Conservation (phyloP, 176 grass and related monocot species). For the Bolboschoenus planiculmis region DNA sequence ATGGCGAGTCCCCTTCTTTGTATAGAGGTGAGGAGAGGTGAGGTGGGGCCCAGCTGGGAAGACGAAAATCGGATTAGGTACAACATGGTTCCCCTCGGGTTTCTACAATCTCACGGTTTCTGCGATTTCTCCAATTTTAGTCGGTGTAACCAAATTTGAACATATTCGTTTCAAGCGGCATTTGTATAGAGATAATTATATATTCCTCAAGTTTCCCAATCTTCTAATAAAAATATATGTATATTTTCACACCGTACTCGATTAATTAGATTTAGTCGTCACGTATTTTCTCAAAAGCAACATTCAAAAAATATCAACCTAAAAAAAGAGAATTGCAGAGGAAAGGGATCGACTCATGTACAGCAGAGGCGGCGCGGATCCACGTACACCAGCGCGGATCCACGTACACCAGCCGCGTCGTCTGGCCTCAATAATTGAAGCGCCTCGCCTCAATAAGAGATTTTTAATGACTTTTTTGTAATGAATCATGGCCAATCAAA, state of each 20-base stretch:
- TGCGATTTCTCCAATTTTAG: not conserved
- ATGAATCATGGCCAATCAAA: no score
- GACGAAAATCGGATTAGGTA: slow-evolving; percentile 14
- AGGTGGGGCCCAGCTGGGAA: slow-evolving; percentile 9
- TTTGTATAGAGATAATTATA: no score
- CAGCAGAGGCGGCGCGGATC: not conserved
- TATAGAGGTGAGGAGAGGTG: no score
- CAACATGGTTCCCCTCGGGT: not conserved
- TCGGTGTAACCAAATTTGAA: not conserved
- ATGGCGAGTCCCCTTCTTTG: not conserved
- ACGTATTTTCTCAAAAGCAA: no score
- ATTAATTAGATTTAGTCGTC: no score
- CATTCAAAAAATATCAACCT: no score
- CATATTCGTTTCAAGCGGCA: no score
- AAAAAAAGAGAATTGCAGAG: not conserved
- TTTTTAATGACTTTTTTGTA: no score
- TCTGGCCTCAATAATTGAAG: slow-evolving; percentile 1
- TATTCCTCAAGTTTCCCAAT: no score
- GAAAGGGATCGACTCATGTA: not conserved
- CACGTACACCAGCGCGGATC: slow-evolving; percentile 19
- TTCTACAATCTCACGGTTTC: not conserved
- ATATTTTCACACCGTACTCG: no score
- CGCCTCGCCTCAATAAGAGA: no score
- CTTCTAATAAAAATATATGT: no score
- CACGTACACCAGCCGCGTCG: slow-evolving; percentile 1